Evolutionary conservation across 768 basidiomycete genomes (phyloP).

Genomic region (Russula earlei): DNA sequence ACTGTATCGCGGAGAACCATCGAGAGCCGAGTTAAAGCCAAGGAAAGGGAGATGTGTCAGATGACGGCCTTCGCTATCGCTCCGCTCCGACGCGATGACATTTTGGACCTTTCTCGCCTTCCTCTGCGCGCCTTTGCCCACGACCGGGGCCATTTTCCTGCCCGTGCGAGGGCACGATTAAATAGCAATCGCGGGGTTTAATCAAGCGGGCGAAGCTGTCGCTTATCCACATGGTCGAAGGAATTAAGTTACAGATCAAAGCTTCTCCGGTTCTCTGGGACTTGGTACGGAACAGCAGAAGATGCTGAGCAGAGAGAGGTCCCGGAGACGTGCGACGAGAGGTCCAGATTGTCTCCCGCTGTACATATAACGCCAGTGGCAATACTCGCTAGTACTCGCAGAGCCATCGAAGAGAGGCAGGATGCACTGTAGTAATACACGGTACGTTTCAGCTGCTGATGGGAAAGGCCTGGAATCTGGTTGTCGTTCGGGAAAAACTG

Average conservation of each 20-base stretch:
- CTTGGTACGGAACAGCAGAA: neutral
- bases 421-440: neutral
- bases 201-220: neutral
- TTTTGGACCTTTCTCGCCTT: neutral
- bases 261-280: neutral
- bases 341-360: too few species aligned
- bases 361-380: too few species aligned
- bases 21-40: neutral
- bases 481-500: neutral
- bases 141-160: neutral
- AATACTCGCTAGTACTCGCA: too few species aligned
- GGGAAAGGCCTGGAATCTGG: neutral
- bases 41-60: neutral
- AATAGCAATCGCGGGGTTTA: neutral
- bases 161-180: neutral
- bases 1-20: neutral
- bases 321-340: too few species aligned
- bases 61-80: neutral
- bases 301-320: too few species aligned
- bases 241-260: neutral
- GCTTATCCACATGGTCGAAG: neutral
- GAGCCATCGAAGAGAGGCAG: neutral
- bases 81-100: neutral
- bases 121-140: too few species aligned
- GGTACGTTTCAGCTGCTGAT: neutral